Evolutionary conservation across 495 filamentous ascomycete genomes (phyloP).

Genomic region (Rostrohypoxylon terebratum): DNA sequence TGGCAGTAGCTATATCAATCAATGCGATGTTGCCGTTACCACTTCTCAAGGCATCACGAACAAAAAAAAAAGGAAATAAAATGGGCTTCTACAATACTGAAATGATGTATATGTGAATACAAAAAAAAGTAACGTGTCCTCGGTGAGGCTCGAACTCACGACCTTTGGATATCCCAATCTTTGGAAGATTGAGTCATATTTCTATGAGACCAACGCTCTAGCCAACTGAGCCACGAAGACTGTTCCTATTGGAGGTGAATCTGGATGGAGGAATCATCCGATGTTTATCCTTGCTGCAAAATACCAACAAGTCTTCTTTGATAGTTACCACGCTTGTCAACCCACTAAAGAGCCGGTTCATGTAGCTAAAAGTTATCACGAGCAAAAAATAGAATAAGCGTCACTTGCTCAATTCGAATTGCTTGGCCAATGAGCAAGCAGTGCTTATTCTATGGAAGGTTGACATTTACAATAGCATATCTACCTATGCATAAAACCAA

Average conservation of each 20-base stretch:
- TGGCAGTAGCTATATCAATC: not conserved
- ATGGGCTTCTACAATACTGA: too few species aligned
- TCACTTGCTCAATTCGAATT: not conserved
- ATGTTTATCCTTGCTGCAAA: not conserved
- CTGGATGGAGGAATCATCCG: not conserved
- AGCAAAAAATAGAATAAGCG: conserved; percentile 1
- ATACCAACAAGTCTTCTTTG: not conserved
- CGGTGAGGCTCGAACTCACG: conserved; percentile 20
- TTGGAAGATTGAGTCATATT: conserved; percentile 13
- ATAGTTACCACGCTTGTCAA: not conserved
- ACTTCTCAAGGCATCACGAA: too few species aligned
- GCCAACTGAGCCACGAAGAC: conserved; percentile 21
- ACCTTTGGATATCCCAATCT: conserved; percentile 22
- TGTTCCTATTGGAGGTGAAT: not conserved
- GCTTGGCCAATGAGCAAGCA: not conserved
- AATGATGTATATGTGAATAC: too few species aligned
- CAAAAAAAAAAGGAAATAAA: not conserved
- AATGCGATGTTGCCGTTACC: too few species aligned
- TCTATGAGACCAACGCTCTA: conserved; percentile 19
- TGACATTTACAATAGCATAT: not conserved
- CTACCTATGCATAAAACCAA: not conserved
- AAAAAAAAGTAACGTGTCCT: too few species aligned
- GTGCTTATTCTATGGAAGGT: not conserved
- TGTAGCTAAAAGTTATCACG: not conserved
- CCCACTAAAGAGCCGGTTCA: not conserved